A percentile compares a stretch with the other conserved stretches of the same genome.
Conservation (phyloP, 176 grass and related monocot genomes). For the Hordeum marinum region DNA sequence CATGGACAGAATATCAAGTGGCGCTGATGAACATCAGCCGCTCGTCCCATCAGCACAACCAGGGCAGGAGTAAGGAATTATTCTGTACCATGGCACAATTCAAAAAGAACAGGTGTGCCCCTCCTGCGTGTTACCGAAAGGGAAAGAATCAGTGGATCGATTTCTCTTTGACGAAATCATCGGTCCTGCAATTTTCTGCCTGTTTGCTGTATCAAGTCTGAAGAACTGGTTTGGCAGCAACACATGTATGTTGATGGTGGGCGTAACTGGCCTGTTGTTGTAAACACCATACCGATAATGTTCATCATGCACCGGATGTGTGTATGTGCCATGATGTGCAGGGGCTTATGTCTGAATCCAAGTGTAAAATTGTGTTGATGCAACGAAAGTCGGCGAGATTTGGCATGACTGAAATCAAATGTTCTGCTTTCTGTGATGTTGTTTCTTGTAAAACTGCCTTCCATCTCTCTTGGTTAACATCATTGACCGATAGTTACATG, state of each 20-base stretch:
- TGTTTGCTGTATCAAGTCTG: conserved; percentile 9
- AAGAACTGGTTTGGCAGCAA: conserved; percentile 14
- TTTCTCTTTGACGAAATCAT: background rate
- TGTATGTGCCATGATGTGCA: background rate
- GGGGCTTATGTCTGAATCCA: conserved; percentile 21
- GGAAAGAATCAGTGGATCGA: background rate
- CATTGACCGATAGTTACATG: background rate
- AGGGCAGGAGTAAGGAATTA: conserved; percentile 24
- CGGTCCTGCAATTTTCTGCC: background rate
- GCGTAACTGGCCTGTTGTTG: conserved; percentile 20
- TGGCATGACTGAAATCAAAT: conserved; percentile 12
- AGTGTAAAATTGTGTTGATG: conserved; percentile 38
- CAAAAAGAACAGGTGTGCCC: background rate
- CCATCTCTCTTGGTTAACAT: background rate
- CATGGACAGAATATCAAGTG: conserved; percentile 66
- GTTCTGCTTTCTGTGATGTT: background rate
- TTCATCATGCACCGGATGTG: background rate
- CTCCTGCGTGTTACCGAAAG: background rate
- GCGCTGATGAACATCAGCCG: conserved; percentile 37
- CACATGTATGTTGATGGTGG: background rate
- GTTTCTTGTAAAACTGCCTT: background rate
- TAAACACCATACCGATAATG: conserved; percentile 9
- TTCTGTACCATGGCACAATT: background rate
- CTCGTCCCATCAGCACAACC: conserved; percentile 33
- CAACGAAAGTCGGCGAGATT: background rate